Base-by-base conservation (phyloP, 176 grass and related monocot genomes). In the Lolium perenne region DNA sequence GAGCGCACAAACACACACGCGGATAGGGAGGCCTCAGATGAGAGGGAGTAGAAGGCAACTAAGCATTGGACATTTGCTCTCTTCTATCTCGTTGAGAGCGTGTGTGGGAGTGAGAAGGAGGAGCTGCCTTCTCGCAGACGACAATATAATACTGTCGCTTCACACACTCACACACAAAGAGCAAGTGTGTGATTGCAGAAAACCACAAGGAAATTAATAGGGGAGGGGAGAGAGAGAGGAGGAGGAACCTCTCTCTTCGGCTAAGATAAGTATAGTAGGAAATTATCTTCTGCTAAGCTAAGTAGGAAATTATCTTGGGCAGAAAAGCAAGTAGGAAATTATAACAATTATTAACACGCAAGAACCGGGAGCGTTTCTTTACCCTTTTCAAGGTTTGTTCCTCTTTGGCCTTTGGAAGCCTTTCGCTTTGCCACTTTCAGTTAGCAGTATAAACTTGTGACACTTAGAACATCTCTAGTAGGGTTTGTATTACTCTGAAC, bases 1-100 rank as follows among this genome's bases (percentile, higher is more conserved):
- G 83, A 48, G 75, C 0, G 86, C 69, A 77, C 18, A 69, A 16
- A 38, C 26, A 68, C 14, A 45, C 6, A 7, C 46, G 41, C 6
- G 72, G 32, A 35, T 2, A 35, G 6, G 46, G 59, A 66, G 46
- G 70, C 60, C 85, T 89, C 46, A 91, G 60, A 91, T 91, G 80
- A 85, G 51, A 4, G 89, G 79, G 80, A 81, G 59, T 53, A 76
- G 83, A 17, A 72, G 8, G 70, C 40, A 29, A 62, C 79, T 63
- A 14, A 35, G 32, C 32, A 35, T 35, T 35, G 32, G 1, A 35
- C 32, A 35, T 35, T 35, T 35, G 32, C 32, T 35, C 32, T 35
- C 32, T 35, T 35, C 32, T 35, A 35, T 35, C 32, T 35, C 32
- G 48, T 25, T 65, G 74, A 5, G 23, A n/a, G 69, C 14, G 55